Evolutionary conservation across 352 stramenopile genomes (phyloP).

Genomic region (Paralagenidium karlingii): DNA sequence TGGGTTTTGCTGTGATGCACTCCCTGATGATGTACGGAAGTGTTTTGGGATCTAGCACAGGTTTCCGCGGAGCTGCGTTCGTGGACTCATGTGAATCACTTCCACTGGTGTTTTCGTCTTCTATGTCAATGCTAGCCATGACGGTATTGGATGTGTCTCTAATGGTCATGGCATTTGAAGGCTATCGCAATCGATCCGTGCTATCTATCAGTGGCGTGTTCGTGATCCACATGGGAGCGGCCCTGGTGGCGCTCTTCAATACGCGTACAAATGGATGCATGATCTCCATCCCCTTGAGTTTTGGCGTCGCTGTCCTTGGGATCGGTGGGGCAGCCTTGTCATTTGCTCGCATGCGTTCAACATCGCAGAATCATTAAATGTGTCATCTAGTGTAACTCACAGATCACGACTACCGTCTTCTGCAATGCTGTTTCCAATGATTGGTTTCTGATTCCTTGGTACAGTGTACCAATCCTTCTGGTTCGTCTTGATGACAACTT

Average conservation of each 20-base stretch:
- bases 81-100: constrained; percentile 53
- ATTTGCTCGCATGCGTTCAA: not conserved
- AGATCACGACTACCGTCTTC: too few species aligned
- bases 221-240: constrained; percentile 2
- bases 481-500: too few species aligned
- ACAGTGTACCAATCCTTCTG: too few species aligned
- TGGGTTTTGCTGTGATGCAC: constrained; percentile 77
- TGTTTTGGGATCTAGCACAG: constrained; percentile 51
- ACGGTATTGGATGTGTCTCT: constrained; percentile 66
- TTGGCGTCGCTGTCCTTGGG: constrained; percentile 37
- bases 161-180: constrained; percentile 75
- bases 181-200: constrained; percentile 22
- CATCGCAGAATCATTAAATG: too few species aligned
- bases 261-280: constrained; percentile 64
- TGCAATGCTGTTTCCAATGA: too few species aligned
- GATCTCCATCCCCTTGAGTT: constrained; percentile 66
- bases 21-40: constrained; percentile 78
- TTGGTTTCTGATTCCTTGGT: too few species aligned
- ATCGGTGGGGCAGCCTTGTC: constrained; percentile 15
- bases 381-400: too few species aligned
- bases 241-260: constrained; percentile 43
- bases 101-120: constrained; percentile 53
- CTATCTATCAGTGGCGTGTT: constrained; percentile 1
- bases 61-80: constrained; percentile 56
- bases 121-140: constrained; percentile 57